Percentiles rank a stretch among this genome's conserved stretches.
These are phyloP conservation scores for Farysia itapuensis DNA, from an alignment of 1,284 basidiomycete species.

Conservation along the genomic window DNA sequence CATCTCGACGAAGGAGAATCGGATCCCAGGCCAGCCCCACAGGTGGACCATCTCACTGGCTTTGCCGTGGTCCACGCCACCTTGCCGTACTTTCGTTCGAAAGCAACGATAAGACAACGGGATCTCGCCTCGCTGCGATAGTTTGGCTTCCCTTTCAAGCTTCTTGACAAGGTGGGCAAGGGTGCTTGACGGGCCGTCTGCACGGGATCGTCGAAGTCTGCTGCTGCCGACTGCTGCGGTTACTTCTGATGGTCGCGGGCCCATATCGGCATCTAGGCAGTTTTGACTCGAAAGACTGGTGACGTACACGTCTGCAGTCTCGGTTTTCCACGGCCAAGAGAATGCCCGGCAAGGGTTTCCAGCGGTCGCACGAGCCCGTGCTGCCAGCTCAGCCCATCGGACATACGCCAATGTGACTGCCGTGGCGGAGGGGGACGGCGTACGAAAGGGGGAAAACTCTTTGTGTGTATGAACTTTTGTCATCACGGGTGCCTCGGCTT, in stretches of 20 bases:
- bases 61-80: slow-evolving; percentile 36
- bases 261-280: not conserved
- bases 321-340: no score
- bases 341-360: no score
- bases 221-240: slow-evolving; percentile 1
- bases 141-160: slow-evolving; percentile 22
- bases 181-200: no score
- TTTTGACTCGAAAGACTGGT: not conserved
- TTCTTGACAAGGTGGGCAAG: no score
- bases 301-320: no score
- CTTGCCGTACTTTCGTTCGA: slow-evolving; percentile 14
- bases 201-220: slow-evolving; percentile 1
- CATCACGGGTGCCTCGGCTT: slow-evolving; percentile 19
- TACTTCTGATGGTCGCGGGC: no score
- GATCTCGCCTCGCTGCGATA: slow-evolving; percentile 40
- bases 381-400: slow-evolving; percentile 1
- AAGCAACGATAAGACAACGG: slow-evolving; percentile 32
- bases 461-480: slow-evolving; percentile 9
- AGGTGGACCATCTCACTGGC: slow-evolving; percentile 27
- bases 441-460: slow-evolving; percentile 18
- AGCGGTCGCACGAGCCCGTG: no score
- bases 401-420: not conserved
- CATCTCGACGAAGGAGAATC: slow-evolving; percentile 39
- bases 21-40: slow-evolving; percentile 41
- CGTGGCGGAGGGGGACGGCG: not conserved